These are phyloP conservation scores for Pseudozyma hubeiensis DNA, from an alignment of 1,284 basidiomycete species.

Conservation along the genomic window DNA sequence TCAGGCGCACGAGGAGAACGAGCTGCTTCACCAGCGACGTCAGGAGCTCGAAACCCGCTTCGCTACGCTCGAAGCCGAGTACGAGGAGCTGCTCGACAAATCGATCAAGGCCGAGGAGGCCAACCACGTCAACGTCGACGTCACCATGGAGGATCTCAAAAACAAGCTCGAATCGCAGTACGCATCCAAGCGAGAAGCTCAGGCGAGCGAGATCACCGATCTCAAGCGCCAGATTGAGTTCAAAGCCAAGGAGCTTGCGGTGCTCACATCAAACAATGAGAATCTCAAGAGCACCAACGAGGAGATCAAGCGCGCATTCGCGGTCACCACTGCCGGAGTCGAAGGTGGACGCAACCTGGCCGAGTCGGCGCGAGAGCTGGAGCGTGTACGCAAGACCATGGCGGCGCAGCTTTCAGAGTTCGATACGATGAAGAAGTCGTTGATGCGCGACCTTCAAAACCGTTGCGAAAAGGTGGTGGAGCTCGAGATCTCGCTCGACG, in stretches of 20 bases:
- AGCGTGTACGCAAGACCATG: conserved; percentile 94
- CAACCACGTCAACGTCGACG: conserved; percentile 70
- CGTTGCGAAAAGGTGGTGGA: conserved; percentile 99
- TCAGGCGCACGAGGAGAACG: conserved; percentile 90
- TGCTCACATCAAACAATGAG: conserved; percentile 86
- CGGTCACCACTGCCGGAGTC: conserved; percentile 93
- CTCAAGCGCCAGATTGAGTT: conserved; percentile 91
- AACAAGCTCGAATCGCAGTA: conserved; percentile 94
- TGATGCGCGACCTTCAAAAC: conserved; percentile 98
- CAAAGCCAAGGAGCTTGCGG: conserved; percentile 85
- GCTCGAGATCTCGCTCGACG: conserved; percentile 97
- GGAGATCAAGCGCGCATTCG: conserved; percentile 88
- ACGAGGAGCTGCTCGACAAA: conserved; percentile 87
- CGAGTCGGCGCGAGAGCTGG: conserved; percentile 87
- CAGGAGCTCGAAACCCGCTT: conserved; percentile 90
- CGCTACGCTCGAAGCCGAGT: conserved; percentile 85
- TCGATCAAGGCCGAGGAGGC: conserved; percentile 67
- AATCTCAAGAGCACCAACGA: conserved; percentile 96
- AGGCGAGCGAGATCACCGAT: conserved; percentile 85
- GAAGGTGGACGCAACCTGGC: conserved; percentile 96
- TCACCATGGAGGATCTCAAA: conserved; percentile 89
- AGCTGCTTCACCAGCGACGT: conserved; percentile 82
- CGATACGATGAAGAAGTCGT: conserved; percentile 96
- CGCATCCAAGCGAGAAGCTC: conserved; percentile 88
- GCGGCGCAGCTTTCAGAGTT: conserved; percentile 97